Conservation (phyloP, 179 eudicot genomes). For the Monotropa hypopitys region DNA sequence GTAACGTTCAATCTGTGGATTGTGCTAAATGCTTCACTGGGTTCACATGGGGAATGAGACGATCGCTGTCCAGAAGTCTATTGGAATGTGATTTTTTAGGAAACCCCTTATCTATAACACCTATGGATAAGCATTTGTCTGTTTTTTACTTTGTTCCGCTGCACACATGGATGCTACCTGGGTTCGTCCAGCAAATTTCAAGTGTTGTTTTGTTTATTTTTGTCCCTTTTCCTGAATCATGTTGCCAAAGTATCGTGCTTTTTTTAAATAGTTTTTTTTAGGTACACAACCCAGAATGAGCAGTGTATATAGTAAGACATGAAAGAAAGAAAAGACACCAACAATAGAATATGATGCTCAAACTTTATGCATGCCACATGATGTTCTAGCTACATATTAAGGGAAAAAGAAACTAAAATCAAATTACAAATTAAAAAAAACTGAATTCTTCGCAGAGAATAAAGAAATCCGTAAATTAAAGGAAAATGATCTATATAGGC, state of each 20-base stretch:
- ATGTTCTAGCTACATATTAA: not conserved
- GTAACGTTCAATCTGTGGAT: conserved; percentile 3
- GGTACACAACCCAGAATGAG: not conserved
- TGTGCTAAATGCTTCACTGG: not conserved
- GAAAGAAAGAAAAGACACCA: not conserved
- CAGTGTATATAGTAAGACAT: not conserved
- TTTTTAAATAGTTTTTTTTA: too few species aligned
- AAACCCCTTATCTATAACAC: not conserved
- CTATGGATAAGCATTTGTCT: not conserved
- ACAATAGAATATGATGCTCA: not conserved
- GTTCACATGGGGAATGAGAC: not conserved
- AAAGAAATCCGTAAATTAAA: not conserved
- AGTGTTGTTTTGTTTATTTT: not conserved
- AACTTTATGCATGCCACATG: conserved; percentile 1
- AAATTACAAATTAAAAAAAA: not conserved
- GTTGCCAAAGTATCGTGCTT: not conserved
- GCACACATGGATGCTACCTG: not conserved
- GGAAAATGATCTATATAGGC: conserved; percentile 24
- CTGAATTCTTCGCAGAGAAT: not conserved
- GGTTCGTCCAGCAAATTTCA: not conserved
- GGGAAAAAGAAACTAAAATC: not conserved
- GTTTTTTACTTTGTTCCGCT: not conserved
- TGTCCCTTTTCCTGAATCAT: not conserved
- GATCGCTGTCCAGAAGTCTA: not conserved
- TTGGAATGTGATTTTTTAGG: not conserved